Conservation (phyloP, 2,329 filamentous ascomycete genomes). For the Fusarium tuaranense region DNA sequence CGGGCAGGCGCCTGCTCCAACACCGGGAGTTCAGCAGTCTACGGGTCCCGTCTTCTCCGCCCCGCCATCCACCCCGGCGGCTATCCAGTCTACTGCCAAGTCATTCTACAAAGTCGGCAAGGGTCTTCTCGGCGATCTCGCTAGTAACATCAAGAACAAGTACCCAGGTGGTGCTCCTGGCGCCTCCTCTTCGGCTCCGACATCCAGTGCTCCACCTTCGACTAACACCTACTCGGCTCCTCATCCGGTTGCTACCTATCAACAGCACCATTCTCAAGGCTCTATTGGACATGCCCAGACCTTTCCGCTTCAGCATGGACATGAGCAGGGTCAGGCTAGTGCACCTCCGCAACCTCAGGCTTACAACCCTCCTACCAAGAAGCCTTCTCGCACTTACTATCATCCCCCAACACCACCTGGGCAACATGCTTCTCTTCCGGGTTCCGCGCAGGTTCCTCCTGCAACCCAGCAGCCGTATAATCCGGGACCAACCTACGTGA, state of each 20-base stretch:
- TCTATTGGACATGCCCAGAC: slow-evolving; percentile 9
- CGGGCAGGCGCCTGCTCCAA: slow-evolving; percentile 19
- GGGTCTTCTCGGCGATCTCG: slow-evolving; percentile 18
- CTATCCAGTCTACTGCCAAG: slow-evolving; percentile 12
- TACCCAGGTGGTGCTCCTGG: slow-evolving; percentile 10
- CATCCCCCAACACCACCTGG: slow-evolving; percentile 1
- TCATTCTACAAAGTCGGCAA: slow-evolving; percentile 27
- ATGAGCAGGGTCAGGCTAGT: background rate
- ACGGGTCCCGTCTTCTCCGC: slow-evolving; percentile 16
- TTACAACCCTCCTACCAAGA: background rate
- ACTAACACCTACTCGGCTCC: background rate
- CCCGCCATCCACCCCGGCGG: slow-evolving; percentile 8
- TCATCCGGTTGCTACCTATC: background rate
- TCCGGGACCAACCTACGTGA: background rate
- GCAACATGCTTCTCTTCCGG: slow-evolving; percentile 4
- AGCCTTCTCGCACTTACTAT: background rate
- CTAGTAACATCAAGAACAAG: slow-evolving; percentile 32
- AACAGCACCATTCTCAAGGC: slow-evolving; percentile 6
- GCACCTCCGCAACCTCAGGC: slow-evolving; percentile 1
- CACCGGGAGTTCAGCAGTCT: slow-evolving; percentile 11
- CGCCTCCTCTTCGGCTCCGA: background rate
- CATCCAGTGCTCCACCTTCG: background rate
- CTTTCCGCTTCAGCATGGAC: slow-evolving; percentile 1
- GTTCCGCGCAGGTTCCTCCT: background rate
- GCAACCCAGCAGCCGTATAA: background rate